Evolutionary conservation across 768 basidiomycete species (phyloP), one percentile per base, ranked within the genome.

Genomic region (Pleurotus pulmonarius): DNA sequence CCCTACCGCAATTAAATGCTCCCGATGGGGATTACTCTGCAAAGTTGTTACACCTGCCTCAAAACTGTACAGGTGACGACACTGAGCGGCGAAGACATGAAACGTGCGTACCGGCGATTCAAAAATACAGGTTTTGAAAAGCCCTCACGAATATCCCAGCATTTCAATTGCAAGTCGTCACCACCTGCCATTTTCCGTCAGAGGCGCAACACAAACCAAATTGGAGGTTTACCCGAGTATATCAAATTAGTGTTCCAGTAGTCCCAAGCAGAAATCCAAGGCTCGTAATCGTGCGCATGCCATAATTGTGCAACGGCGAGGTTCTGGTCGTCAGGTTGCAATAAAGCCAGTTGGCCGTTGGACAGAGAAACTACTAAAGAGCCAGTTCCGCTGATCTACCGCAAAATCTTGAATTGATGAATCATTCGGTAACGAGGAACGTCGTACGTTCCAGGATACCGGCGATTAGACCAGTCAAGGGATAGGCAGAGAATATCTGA

Each of bases 241-340:
- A 97, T 75, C 37, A 91, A 69, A 63, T 85, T 83, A 1, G 77
- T 73, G 58, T 94, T 74, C 90, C 93, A 96, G 60, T 88, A 86
- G 64, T 98, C 83, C 87, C 93, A 98, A 1, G 90, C 85, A 1
- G 89, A 85, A 48, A 93, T 83, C 97, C 97, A 99, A 0, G 95
- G 90, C 66, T 99, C 97, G 63, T 86, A 85, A 56, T 94, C 92
- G 63, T 98, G 97, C 1, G 92, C 95, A 57, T 83, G 75, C 94
- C 94, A 98, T 1, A 76, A 77, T 22, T 81, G 70, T 4, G 73
- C 72, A 3, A 87, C 67, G 0, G 65, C 52, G 24, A 90, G 67
- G 12, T 75, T 72, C 1, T 74, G 70, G 5, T 82, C 75, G n/a
- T 70, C 70, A 9, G 80, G 78, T 37, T 66, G 75, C 20, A 90